Base-by-base conservation (phyloP, 495 filamentous ascomycete genomes). In the Penicillium manginii region DNA sequence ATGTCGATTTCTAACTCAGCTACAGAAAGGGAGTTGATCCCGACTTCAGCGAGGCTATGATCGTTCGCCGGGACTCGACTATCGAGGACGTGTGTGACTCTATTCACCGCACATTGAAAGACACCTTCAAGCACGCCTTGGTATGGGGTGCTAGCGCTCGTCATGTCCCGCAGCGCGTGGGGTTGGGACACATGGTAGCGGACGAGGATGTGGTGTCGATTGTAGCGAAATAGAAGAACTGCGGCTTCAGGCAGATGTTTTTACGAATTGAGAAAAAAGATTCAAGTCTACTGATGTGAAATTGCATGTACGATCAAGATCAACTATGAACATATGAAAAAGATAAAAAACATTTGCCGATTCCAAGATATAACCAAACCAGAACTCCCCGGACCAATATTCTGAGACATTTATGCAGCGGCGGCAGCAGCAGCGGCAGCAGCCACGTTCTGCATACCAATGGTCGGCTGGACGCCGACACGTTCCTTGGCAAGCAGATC, bases 121-220 rank as follows among this genome's bases (percentile, higher is more conserved):
- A 99, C 46, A 96, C 91, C 3, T 99, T 98, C 79, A 99, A 98
- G 78, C 98, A 97, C 78, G 96, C 96, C 2, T 73, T 98, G 65
- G 96, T 99, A 2, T 99, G 96, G 96, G 96, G 96, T 19, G 91
- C 91, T 11, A 97, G 93, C 74, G 94, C 94, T 19, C 81, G 91
- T 63, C 96, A 99, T 82, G 81, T 97, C 14, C 94, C 96, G 14
- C 96, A 99, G 76, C 83, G 96, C 45, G 93, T 97, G 31, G 96
- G 96, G 2, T 73, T 99, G 68, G 79, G 83, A 9, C 96, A 99
- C 83, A 61, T 84, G 40, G 93, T 99, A 56, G 81, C 88, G 2
- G 96, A 99, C 67, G 96, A 97, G 77, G 96, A 99, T 80, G 96
- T 99, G 47, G 92, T 99, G 55, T 93, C 90, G 62, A 97, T 99